phyloP scores from a whole-genome alignment of 768 basidiomycete species.

The Russula ochroleuca region DNA sequence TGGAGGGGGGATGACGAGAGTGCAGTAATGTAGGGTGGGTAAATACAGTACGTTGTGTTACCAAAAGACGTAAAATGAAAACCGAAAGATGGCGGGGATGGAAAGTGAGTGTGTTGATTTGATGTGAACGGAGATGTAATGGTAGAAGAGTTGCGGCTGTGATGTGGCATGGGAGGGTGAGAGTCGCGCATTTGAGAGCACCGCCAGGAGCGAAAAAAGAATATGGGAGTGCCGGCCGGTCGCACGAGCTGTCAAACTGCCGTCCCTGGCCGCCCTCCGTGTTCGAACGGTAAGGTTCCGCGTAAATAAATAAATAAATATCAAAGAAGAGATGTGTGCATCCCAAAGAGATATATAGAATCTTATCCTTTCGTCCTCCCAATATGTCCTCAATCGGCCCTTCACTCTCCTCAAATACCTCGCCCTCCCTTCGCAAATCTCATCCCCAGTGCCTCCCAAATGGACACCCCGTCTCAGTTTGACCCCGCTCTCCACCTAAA shows the following conservation, averaged over 20 bases:
- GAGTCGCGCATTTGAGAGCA: conserved; percentile 22
- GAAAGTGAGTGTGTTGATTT: conserved; percentile 23
- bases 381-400: conserved; percentile 15
- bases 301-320: too few relatives aligned
- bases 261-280: conserved; percentile 23
- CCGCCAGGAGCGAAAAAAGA: conserved; percentile 24
- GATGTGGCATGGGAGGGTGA: conserved; percentile 28
- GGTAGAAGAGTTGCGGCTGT: conserved; percentile 25
- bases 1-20: conserved; percentile 18
- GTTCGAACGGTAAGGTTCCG: neutral
- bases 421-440: conserved; percentile 12
- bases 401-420: conserved; percentile 25
- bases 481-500: conserved; percentile 39
- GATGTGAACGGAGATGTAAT: conserved; percentile 28
- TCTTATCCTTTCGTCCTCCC: conserved; percentile 14
- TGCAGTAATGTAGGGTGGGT: conserved; percentile 17
- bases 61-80: conserved; percentile 26
- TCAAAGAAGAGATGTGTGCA: neutral
- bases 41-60: conserved; percentile 25
- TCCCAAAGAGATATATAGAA: neutral
- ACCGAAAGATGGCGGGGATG: conserved; percentile 23
- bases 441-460: conserved; percentile 38
- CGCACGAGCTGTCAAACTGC: conserved; percentile 27
- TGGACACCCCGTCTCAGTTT: conserved; percentile 21
- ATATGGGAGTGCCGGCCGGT: conserved; percentile 24